Evolutionary conservation across 768 basidiomycete genomes (phyloP).

Genomic region (Nevesoporus exiguus): DNA sequence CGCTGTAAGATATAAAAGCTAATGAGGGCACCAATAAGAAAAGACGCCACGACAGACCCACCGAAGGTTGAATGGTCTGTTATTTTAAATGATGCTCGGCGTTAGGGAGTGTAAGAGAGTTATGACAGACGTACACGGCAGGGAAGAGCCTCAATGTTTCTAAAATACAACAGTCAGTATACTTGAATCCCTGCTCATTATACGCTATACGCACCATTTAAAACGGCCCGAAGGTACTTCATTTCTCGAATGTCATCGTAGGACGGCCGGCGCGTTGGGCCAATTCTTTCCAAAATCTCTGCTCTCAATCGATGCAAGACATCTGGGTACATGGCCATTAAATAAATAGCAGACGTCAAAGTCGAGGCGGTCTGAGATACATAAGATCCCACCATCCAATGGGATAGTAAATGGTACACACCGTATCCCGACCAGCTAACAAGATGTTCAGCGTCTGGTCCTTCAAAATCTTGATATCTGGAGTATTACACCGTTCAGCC

Average conservation of each 20-base stretch:
- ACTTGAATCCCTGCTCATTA: too few relatives aligned
- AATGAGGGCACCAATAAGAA: not conserved
- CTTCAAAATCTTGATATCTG: conserved; percentile 34
- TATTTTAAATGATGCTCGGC: not conserved
- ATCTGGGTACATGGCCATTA: conserved; percentile 44
- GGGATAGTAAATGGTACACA: conserved; percentile 11
- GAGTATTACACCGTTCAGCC: not conserved
- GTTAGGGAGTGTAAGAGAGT: not conserved
- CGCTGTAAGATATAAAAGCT: conserved; percentile 8
- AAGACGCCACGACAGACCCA: conserved; percentile 1
- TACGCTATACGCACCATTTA: conserved; percentile 34
- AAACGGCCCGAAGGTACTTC: conserved; percentile 43
- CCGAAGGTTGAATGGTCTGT: conserved; percentile 36
- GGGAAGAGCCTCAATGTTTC: conserved; percentile 35
- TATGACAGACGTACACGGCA: conserved; percentile 23
- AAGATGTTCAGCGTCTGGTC: conserved; percentile 44
- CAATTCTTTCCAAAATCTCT: conserved; percentile 41
- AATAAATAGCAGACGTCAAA: conserved; percentile 44
- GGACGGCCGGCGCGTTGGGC: conserved; percentile 33
- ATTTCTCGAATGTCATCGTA: conserved; percentile 42
- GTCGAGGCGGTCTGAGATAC: conserved; percentile 39
- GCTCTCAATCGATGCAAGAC: conserved; percentile 39
- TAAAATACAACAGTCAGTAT: conserved; percentile 4
- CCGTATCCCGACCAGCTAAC: conserved; percentile 45
- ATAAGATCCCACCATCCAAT: not conserved